Base-by-base conservation (phyloP, 2,329 filamentous ascomycete species). In the Trichoderma harzianum region DNA sequence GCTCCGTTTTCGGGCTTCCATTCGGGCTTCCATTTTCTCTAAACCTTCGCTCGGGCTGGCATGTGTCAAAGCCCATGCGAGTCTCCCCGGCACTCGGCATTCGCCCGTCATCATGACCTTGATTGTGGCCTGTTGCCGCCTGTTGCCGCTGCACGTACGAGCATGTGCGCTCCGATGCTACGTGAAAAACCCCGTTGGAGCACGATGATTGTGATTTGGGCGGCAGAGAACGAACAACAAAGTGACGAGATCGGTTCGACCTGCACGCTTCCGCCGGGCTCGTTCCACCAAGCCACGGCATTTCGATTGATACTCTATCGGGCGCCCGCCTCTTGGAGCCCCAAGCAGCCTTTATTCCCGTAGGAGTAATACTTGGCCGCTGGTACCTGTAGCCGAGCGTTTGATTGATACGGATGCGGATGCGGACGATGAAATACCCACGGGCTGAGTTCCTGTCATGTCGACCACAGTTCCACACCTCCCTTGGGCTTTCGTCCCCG, bases 1-100 rank as follows among this genome's bases (percentile, higher is more conserved):
- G 24, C 69, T 71, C 69, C 69, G 69, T 71, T 71, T 71, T 71
- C 69, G 53, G 69, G 69, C 69, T 71, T 71, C 69, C 34, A 71
- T 51, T 65, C 28, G 24, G 61, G 69, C 69, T 71, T 71, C 69
- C 32, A 66, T 66, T n/a, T 57, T 26, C 39, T 26, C 21, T 24
- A 28, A 63, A 18, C 16, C 61, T 51, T 24, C 36, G 47, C 11
- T 34, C 14, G 18, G 43, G 30, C 21, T 69, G 66, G 34, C 66
- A 69, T 69, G 57, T 69, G 66, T 62, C 57, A 69, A 53, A 53
- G 16, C 39, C 57, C 51, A 61, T 28, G 36, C 34, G 32, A 39
- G 28, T 36, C 34, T 36, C 55, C 36, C 55, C 53, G 65, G 65
- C 65, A 60, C 53, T 68, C 65, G 65, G 65, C 51, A 43, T 34